These are phyloP conservation scores for Begonia masoniana DNA, from an alignment of 306 rosid genomes.

Conservation along the genomic window DNA sequence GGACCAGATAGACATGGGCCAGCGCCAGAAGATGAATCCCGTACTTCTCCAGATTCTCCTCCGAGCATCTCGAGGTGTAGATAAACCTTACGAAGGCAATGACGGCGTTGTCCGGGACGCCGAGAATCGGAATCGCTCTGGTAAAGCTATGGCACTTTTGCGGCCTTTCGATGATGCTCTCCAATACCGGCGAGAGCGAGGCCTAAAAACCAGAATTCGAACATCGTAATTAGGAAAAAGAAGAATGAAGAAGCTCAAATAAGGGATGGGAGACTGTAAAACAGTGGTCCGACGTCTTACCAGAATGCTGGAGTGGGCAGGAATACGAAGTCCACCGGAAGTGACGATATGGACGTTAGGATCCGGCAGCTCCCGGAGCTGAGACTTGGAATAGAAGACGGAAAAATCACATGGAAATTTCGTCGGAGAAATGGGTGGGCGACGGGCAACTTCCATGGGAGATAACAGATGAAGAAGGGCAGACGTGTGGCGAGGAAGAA, in stretches of 20 bases:
- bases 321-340: slow-evolving; percentile 58
- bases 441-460: slow-evolving; percentile 7
- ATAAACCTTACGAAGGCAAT: slow-evolving; percentile 51
- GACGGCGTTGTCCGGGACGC: slow-evolving; percentile 76
- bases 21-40: slow-evolving; percentile 72
- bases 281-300: slow-evolving; percentile 19
- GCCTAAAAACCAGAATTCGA: slow-evolving; percentile 22
- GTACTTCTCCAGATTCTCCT: slow-evolving; percentile 50
- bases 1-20: slow-evolving; percentile 78
- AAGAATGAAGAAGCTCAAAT: neutral
- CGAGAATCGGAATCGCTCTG: slow-evolving; percentile 49
- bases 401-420: slow-evolving; percentile 5
- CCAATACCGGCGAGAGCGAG: slow-evolving; percentile 59
- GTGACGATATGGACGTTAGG: slow-evolving; percentile 57
- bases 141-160: slow-evolving; percentile 51
- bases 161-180: slow-evolving; percentile 60
- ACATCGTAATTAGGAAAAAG: neutral
- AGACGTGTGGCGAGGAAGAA: neutral
- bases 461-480: neutral
- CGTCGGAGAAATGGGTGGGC: neutral
- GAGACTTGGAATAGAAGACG: slow-evolving; percentile 7
- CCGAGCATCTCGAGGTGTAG: slow-evolving; percentile 54
- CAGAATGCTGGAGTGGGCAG: slow-evolving; percentile 58
- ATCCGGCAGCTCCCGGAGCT: slow-evolving; percentile 29
- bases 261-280: too few species aligned